These are phyloP conservation scores for Bipolaris gigantea DNA, from an alignment of 2,329 filamentous ascomycete species.

Conservation along the genomic window DNA sequence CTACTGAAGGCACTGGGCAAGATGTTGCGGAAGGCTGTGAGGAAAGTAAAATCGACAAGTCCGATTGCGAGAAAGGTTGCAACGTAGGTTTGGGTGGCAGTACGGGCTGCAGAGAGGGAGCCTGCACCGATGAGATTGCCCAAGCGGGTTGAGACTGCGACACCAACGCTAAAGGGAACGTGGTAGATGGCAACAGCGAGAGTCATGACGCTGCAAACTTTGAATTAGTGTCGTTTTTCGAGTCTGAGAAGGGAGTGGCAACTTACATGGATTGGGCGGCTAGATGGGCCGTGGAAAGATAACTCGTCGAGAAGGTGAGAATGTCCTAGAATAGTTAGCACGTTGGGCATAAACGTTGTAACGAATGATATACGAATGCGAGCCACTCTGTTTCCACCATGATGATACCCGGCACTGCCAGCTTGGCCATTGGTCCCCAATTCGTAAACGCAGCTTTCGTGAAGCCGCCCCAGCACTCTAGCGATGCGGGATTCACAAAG, in stretches of 20 bases:
- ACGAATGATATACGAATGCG: slow-evolving; percentile 26
- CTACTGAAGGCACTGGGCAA: slow-evolving; percentile 41
- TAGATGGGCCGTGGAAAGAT: slow-evolving; percentile 76
- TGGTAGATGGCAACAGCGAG: slow-evolving; percentile 45
- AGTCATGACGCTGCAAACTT: slow-evolving; percentile 35
- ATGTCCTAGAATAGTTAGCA: slow-evolving; percentile 28
- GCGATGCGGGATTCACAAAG: slow-evolving; percentile 44
- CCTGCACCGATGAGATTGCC: slow-evolving; percentile 47
- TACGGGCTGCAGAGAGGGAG: slow-evolving; percentile 36
- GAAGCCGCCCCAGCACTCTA: slow-evolving; percentile 71
- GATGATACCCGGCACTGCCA: slow-evolving; percentile 86
- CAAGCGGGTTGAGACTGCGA: slow-evolving; percentile 45
- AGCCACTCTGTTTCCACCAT: slow-evolving; percentile 76
- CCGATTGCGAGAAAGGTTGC: slow-evolving; percentile 42
- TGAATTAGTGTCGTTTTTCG: not conserved
- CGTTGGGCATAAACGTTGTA: not conserved
- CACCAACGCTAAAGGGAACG: slow-evolving; percentile 46
- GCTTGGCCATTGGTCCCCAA: slow-evolving; percentile 81
- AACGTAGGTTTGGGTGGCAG: slow-evolving; percentile 39
- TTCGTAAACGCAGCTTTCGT: slow-evolving; percentile 67
- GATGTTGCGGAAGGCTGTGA: slow-evolving; percentile 33
- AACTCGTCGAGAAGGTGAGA: slow-evolving; percentile 72
- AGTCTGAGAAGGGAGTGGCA: not conserved
- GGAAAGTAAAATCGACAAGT: slow-evolving; percentile 38
- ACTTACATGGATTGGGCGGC: slow-evolving; percentile 67